Conservation (phyloP, 2,329 filamentous ascomycete species). For the Fusarium pseudograminearum region DNA sequence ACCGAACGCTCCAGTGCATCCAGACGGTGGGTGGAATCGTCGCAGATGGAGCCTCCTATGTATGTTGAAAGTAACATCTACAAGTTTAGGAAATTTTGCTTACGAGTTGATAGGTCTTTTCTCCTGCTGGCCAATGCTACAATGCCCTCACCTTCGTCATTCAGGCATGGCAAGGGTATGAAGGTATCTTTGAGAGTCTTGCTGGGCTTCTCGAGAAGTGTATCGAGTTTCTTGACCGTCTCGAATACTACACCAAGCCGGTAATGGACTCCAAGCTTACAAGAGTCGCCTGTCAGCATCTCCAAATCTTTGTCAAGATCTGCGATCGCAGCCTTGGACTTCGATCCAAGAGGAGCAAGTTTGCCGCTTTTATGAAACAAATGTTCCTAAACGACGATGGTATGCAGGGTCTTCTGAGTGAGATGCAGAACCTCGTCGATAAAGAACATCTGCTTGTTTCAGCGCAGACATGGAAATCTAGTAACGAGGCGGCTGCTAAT, state of each 20-base stretch:
- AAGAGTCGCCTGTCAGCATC: background rate
- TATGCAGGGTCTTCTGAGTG: background rate
- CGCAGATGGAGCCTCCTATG: constrained; percentile 1
- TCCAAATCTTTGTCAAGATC: constrained; percentile 2
- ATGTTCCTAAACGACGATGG: constrained; percentile 10
- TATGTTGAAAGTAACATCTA: background rate
- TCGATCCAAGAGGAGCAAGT: background rate
- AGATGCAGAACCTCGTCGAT: background rate
- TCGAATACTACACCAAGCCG: background rate
- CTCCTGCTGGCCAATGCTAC: constrained; percentile 2
- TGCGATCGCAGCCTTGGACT: background rate
- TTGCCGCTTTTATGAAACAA: constrained; percentile 4
- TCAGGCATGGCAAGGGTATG: background rate
- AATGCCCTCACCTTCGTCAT: constrained; percentile 2
- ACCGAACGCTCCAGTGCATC: background rate
- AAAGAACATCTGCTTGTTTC: background rate
- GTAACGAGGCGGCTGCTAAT: background rate
- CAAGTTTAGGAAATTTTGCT: background rate
- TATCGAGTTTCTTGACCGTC: background rate
- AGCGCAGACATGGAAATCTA: background rate
- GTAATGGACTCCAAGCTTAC: constrained; percentile 1
- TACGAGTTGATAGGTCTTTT: background rate
- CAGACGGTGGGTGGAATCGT: background rate
- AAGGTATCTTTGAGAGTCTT: constrained; percentile 2
- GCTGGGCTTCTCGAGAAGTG: background rate